Evolutionary conservation across 371 early-diverging fungal genomes (phyloP), one percentile per base, ranked within the genome.

Genomic region (Mucor lusitanicus): DNA sequence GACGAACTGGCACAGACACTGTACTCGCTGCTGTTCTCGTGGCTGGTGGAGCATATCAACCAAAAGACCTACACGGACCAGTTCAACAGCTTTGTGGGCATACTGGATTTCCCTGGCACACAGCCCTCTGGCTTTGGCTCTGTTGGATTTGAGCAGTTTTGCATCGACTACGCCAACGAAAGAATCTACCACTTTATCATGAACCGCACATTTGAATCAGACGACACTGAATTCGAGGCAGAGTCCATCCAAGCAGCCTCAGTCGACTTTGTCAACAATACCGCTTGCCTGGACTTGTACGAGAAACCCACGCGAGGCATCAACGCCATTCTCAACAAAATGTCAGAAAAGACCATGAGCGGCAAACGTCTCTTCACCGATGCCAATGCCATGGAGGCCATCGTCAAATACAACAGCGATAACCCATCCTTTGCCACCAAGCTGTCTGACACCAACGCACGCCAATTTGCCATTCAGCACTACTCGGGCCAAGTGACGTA

Each of bases 21-120:
- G 7, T 97, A 96, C 73, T 88, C 90, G 9, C 85, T 95, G 13
- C 72, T 97, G 35, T 91, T 95, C 70, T 84, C 89, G 17, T 97
- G 96, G 93, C 71, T 98, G 23, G 88, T 96, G 19, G 97, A 97
- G 71, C 90, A 90, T 59, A 84, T 95, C 75, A 97, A 97, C 76
- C 76, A 80, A 23, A 88, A 91, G 42, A 81, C 95, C 27, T 87
- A 90, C 72, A 78, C 85, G n/a, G 84, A 82, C 19, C 82, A 87
- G 3, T 84, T 81, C 42, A 83, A 83, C 48, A 91, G 90, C 70
- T 91, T 92, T 64, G 85, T 95, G 35, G 90, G 90, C 15, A 60
- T 94, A 2, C 71, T 93, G 27, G 92, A 94, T 67, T 82, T 91
- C 65, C 86, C 89, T 11, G 91, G 91, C 3, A 78, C 81, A 21